Evolutionary conservation across 108 stramenopile species (phyloP).

Genomic region (Nitzschia palea): DNA sequence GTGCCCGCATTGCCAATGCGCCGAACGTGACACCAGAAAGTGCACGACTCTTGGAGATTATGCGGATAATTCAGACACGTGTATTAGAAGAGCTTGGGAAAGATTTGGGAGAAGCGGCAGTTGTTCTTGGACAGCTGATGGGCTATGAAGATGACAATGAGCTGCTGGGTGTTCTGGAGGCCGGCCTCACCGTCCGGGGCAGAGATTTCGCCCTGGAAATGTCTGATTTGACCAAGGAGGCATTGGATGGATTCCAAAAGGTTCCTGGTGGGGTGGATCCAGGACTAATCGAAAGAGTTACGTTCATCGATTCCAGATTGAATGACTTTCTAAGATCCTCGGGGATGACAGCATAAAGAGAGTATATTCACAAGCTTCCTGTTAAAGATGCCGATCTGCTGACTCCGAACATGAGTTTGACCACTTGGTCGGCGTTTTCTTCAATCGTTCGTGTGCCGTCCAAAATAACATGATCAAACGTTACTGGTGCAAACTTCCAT

Average conservation of each 20-base stretch:
- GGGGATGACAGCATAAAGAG: too few relatives aligned
- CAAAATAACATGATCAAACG: constrained; percentile 45
- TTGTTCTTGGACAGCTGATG: constrained; percentile 70
- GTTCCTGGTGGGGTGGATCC: constrained; percentile 65
- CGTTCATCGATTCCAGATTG: constrained; percentile 55
- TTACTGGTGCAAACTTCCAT: constrained; percentile 69
- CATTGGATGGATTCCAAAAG: constrained; percentile 63
- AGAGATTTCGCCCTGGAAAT: constrained; percentile 66
- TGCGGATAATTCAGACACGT: constrained; percentile 72
- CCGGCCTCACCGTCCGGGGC: constrained; percentile 73
- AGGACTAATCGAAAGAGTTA: constrained; percentile 53
- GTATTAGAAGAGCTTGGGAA: constrained; percentile 75
- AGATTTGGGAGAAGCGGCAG: constrained; percentile 72
- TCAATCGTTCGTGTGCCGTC: constrained; percentile 45
- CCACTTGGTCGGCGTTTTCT: constrained; percentile 39
- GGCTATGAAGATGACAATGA: constrained; percentile 71
- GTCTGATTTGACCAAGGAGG: constrained; percentile 56
- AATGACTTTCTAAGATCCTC: constrained; percentile 39
- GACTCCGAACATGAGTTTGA: constrained; percentile 26
- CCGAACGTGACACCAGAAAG: constrained; percentile 57
- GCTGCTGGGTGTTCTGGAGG: constrained; percentile 70
- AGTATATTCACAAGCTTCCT: too few relatives aligned
- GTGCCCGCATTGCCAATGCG: constrained; percentile 55
- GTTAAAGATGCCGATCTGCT: too few relatives aligned
- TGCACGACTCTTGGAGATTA: constrained; percentile 53